phyloP scores from a whole-genome alignment of 306 rosid genomes.

The Macrotyloma uniflorum region DNA sequence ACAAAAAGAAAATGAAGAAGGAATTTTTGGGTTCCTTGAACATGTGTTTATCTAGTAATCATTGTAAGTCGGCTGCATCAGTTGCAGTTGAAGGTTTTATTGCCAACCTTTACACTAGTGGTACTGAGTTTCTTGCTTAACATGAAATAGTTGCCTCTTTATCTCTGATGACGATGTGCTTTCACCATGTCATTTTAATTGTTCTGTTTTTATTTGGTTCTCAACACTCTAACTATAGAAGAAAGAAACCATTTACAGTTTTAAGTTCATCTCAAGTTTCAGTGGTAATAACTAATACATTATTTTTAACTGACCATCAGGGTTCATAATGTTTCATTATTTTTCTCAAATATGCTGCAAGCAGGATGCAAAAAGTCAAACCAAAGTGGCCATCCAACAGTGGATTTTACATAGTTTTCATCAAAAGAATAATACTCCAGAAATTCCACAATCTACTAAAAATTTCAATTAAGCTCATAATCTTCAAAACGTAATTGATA shows the following conservation, averaged over 20 bases:
- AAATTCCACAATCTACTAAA: not conserved
- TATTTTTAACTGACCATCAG: slow-evolving; percentile 16
- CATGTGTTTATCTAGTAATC: not conserved
- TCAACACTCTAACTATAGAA: not conserved
- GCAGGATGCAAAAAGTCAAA: not conserved
- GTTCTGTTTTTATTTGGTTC: slow-evolving; percentile 17
- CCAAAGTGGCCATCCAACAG: not conserved
- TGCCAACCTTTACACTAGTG: not conserved
- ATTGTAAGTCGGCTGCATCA: not conserved
- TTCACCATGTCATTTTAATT: too few relatives aligned
- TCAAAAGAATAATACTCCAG: not conserved
- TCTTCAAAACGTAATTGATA: not conserved
- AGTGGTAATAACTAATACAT: not conserved
- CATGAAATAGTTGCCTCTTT: not conserved
- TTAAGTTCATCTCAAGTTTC: slow-evolving; percentile 21
- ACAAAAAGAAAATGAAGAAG: not conserved
- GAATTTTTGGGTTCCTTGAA: not conserved
- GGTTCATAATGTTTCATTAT: not conserved
- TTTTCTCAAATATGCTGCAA: not conserved
- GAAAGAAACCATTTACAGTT: slow-evolving; percentile 9
- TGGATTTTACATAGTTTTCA: not conserved
- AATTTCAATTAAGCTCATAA: slow-evolving; percentile 4
- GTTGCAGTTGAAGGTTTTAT: slow-evolving; percentile 7
- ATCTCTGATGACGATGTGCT: not conserved
- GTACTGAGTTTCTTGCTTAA: slow-evolving; percentile 8